A percentile compares a stretch with the other conserved stretches of the same genome.
Evolutionary conservation across 176 grass and related monocot species (phyloP).

Genomic region (Rhynchospora tenuis): DNA sequence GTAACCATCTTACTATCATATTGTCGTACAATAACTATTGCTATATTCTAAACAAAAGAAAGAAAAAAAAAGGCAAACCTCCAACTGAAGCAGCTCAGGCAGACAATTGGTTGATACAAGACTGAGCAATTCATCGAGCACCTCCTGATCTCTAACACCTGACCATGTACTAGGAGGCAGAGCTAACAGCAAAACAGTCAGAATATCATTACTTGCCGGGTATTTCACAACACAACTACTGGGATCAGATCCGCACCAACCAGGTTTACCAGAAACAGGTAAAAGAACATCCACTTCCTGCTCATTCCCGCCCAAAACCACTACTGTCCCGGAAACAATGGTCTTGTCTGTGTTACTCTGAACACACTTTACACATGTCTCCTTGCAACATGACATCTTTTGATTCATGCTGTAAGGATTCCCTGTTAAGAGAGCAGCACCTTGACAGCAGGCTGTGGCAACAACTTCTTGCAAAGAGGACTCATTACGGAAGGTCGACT

Average conservation of each 20-base stretch:
- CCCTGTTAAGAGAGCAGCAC: constrained; percentile 46
- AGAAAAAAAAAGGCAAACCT: constrained; percentile 36
- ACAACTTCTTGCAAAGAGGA: constrained; percentile 37
- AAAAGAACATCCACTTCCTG: constrained; percentile 47
- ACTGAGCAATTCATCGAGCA: constrained; percentile 55
- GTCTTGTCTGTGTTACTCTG: constrained; percentile 35
- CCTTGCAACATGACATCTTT: constrained; percentile 53
- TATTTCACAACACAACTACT: constrained; percentile 30
- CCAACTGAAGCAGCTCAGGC: constrained; percentile 52
- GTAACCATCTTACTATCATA: not conserved
- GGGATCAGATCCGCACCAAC: constrained; percentile 23
- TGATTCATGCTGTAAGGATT: constrained; percentile 25
- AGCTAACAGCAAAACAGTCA: constrained; percentile 68
- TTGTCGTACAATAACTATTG: not conserved
- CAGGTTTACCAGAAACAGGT: constrained; percentile 33
- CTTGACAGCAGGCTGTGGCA: constrained; percentile 62
- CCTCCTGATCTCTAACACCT: constrained; percentile 30
- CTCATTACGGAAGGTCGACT: constrained; percentile 16
- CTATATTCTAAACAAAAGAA: not conserved
- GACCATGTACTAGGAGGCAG: constrained; percentile 53
- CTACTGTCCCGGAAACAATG: constrained; percentile 38
- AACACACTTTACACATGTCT: constrained; percentile 46
- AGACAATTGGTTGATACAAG: constrained; percentile 53
- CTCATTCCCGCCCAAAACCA: constrained; percentile 33
- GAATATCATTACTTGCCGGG: constrained; percentile 42